Base-by-base conservation (phyloP, 768 basidiomycete genomes). In the Hortiboletus campestris region DNA sequence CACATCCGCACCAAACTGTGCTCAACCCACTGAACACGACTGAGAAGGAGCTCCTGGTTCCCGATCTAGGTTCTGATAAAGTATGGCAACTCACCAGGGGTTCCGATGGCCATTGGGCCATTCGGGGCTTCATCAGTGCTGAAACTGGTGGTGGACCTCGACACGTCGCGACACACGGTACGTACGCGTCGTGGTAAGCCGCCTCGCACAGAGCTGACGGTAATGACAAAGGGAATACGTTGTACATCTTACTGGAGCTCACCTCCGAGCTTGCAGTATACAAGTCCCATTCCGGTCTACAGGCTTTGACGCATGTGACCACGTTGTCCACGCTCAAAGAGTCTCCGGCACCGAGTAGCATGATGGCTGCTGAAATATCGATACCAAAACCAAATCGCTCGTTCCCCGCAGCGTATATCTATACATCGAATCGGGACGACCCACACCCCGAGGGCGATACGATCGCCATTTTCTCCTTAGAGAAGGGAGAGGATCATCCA, bases 1-100 rank as follows among this genome's bases (percentile, higher is more conserved):
- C 90, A 4, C 93, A 94, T 65, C 88, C 89, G 0, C 92, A 94
- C 72, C 88, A 93, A 63, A 82, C 85, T 34, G 63, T 79, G 53
- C 55, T 69, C 55, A 67, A 63, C 47, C n/a, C 59, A 1, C 63
- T 84, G 14, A 78, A 81, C 39, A 69, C 77, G 31, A 69, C 74
- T 17, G 74, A 77, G 46, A 64, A 75, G 28, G 87, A 89, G 59
- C 71, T 93, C 13, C 77, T 91, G 42, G 77, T 91, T 2, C 84
- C 89, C 1, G 90, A 94, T 68, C 75, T 94, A 7, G 91, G 91
- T 5, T 77, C 81, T 3, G 92, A 94, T 67, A 77, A 77, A 49
- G 79, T 91, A 16, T 84, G 80, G 72, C 74, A 81, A 52, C 74
- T 86, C 55, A 73, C 71, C 60, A 78, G 81, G 65, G 68, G 63